Evolutionary conservation across 345 rosid species (phyloP), one percentile per base, ranked within the genome.

Genomic region (Erodium maritimum): DNA sequence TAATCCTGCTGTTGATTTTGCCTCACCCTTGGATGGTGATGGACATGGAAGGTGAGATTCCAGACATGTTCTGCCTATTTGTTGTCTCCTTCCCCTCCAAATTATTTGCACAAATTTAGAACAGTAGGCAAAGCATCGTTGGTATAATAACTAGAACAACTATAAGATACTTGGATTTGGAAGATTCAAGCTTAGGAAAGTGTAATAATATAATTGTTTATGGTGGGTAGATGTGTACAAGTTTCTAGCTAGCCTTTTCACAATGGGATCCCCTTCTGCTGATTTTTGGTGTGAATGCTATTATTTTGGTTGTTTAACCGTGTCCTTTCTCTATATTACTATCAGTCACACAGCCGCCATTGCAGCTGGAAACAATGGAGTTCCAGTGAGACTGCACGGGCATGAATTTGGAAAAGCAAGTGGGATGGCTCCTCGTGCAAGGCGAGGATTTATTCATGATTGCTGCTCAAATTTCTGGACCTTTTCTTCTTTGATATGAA

Each of bases 321-420:
- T 67, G 17, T 52, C 59, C 52, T 55, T 29, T n/a, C n/a, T 65
- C 51, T 54, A 51, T 6, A 45, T 62, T 60, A n/a, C 24, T 69
- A 50, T 52, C 80, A 93, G 99, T 81, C 99, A 93, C 65, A 93
- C 94, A 54, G 99, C 99, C 62, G 90, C 97, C 58, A 93, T 93
- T 64, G 99, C 99, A 53, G 99, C 99, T 29, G 99, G 99, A 65
- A 89, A 89, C 66, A 93, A 93, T 76, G 99, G 99, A 57, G 85
- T 93, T 65, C 94, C 95, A 5, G 95, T 93, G 75, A 87, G 85
- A 77, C 67, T 87, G 74, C 78, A 79, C 19, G 99, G 99, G 60
- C 79, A 93, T 79, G 99, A 93, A 65, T 93, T 89, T 74, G 99
- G 99, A 45, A 93, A 80, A 83, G 99, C 99, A n/a, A n/a, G n/a